A percentile compares a stretch with the other conserved stretches of the same genome.
Evolutionary conservation across 129 eudicot genomes (phyloP).

Genomic region (Artemisia annua): DNA sequence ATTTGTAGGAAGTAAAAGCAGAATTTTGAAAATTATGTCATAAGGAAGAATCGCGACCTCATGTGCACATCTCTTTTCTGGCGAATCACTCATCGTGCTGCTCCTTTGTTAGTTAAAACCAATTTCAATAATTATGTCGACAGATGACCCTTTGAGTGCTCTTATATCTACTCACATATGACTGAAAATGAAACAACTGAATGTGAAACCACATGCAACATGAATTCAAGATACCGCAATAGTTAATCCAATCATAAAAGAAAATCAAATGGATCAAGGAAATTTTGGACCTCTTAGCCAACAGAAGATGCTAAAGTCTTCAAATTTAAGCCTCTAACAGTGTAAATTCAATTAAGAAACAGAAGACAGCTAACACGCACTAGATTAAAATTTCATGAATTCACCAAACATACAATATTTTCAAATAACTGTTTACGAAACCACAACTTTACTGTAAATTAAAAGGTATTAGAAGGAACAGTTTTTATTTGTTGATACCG

Average conservation of each 20-base stretch:
- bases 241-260: background rate
- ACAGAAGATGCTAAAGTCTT: background rate
- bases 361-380: too few species aligned
- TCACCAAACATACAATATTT: background rate
- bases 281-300: background rate
- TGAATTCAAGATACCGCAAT: background rate
- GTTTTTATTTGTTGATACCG: too few species aligned
- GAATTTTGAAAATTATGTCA: constrained; percentile 42
- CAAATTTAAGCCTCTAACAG: background rate
- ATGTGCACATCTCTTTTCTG: constrained; percentile 6
- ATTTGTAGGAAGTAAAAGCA: constrained; percentile 41
- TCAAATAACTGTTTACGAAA: background rate
- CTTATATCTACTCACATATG: constrained; percentile 21
- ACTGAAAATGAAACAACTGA: constrained; percentile 13
- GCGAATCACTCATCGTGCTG: constrained; percentile 22
- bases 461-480: too few species aligned
- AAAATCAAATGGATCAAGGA: background rate
- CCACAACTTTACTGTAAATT: too few species aligned
- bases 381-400: too few species aligned
- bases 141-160: background rate
- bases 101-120: background rate
- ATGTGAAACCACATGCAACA: constrained; percentile 6
- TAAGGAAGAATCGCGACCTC: constrained; percentile 33
- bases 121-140: constrained; percentile 3
- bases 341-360: background rate